These are phyloP conservation scores for Myriosclerotinia curreyana DNA, from an alignment of 2,329 filamentous ascomycete species.

Conservation along the genomic window DNA sequence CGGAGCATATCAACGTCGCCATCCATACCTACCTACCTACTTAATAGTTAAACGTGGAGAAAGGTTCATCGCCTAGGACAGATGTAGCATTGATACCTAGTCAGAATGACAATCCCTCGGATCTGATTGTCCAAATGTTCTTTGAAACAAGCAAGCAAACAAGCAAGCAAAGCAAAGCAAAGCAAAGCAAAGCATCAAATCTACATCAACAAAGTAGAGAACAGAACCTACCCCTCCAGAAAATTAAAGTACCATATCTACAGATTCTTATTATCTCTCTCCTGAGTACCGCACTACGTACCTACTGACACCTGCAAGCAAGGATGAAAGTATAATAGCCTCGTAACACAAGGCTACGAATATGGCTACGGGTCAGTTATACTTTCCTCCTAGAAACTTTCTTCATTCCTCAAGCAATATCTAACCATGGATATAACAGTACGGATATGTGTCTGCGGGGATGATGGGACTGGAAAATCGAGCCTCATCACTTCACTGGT, in stretches of 20 bases:
- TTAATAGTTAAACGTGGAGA: conserved; percentile 21
- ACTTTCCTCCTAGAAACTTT: background rate
- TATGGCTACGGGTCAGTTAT: conserved; percentile 37
- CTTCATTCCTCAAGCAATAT: background rate
- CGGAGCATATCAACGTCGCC: conserved; percentile 15
- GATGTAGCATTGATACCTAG: conserved; percentile 1
- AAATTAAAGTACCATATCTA: too few species aligned
- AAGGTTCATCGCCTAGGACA: conserved; percentile 15
- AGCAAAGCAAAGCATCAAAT: background rate
- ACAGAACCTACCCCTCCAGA: too few species aligned
- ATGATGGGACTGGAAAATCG: conserved; percentile 92
- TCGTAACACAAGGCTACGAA: conserved; percentile 33
- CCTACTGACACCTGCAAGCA: background rate
- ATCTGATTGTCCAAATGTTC: conserved; percentile 9
- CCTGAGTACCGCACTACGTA: background rate
- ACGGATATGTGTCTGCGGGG: conserved; percentile 92
- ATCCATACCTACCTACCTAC: background rate
- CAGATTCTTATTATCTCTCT: background rate
- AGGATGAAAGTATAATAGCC: conserved; percentile 30
- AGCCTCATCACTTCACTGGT: conserved; percentile 92
- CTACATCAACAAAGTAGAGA: background rate
- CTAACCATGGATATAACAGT: conserved; percentile 48
- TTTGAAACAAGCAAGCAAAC: background rate
- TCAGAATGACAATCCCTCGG: background rate
- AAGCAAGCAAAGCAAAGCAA: background rate